Base-by-base conservation (phyloP, 2,329 filamentous ascomycete species). In the Dothiorella sarmentorum region DNA sequence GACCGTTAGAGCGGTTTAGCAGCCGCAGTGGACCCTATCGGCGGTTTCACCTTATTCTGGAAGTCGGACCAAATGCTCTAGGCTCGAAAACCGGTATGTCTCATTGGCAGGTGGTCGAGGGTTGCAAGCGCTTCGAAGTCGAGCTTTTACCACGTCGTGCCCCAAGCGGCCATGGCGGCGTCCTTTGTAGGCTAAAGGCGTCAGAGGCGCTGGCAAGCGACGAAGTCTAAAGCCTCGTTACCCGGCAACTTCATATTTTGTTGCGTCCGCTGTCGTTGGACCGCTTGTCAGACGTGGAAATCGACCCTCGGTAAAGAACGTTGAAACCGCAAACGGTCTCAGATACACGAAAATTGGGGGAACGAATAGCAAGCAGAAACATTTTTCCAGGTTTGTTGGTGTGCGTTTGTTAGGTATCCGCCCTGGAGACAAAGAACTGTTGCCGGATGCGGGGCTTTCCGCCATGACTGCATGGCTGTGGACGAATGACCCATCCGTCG, bases 31-130 rank as follows among this genome's bases (percentile, higher is more conserved):
- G 49, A 40, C 35, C 49, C 35, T 27, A 31, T 53, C 49, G 35
- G 49, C 49, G 35, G 49, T 53, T 53, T 38, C 33, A 53, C 47
- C 47, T 52, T 52, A 40, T 53, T 53, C 49, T 40, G 49, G 35
- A 53, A 38, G 49, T 27, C 35, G 27, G 15, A 15, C 7, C 49
- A 53, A 38, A 13, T 35, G 35, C 33, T 40, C 35, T 53, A 53
- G 49, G 29, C 49, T 52, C 35, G 20, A 20, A 20, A 15, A 37
- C 31, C 20, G 29, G 31, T 9, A 13, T n/a, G 33, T 40, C 35
- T 53, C 49, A 38, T 52, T 22, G 40, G 49, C 9, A 40, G 33
- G 29, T 40, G 49, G 49, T 53, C 33, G 49, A 24, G 24, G 29
- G 35, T 9, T 24, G 22, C 35, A n/a, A 35, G n/a, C 17, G 49